Conservation (phyloP, 2,329 filamentous ascomycete species). For the Plectosphaerella cucumerina region DNA sequence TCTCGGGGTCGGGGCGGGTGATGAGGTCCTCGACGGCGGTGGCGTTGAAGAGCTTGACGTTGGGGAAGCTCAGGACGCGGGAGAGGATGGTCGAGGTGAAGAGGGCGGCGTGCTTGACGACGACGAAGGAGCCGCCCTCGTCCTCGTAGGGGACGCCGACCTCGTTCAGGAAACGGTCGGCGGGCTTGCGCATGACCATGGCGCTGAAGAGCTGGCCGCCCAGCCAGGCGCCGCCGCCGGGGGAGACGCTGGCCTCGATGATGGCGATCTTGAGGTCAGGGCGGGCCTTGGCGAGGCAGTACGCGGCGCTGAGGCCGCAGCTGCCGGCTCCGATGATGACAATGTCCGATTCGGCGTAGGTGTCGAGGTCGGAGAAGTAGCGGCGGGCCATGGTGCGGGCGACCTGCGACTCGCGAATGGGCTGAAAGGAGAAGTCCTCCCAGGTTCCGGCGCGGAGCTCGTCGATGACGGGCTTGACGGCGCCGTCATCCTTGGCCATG, state of each 20-base stretch:
- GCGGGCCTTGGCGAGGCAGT: conserved; percentile 75
- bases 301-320: conserved; percentile 81
- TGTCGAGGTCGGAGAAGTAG: conserved; percentile 88
- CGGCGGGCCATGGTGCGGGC: conserved; percentile 89
- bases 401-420: conserved; percentile 88
- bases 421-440: conserved; percentile 76
- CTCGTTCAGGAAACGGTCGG: conserved; percentile 77
- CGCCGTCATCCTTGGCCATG: conserved; percentile 11
- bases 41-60: conserved; percentile 95
- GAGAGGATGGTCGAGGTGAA: conserved; percentile 87
- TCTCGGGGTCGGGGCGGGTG: conserved; percentile 60
- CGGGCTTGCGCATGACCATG: conserved; percentile 93
- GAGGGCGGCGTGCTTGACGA: conserved; percentile 89
- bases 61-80: conserved; percentile 78
- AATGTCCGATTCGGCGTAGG: conserved; percentile 86
- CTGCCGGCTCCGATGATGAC: conserved; percentile 90
- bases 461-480: conserved; percentile 42
- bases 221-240: conserved; percentile 87
- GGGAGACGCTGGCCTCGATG: conserved; percentile 81
- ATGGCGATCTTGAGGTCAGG: conserved; percentile 91
- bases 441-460: conserved; percentile 71
- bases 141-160: conserved; percentile 83
- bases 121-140: conserved; percentile 74
- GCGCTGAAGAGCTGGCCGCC: conserved; percentile 92
- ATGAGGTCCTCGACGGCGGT: conserved; percentile 91